These are phyloP conservation scores for Tremella yokohamensis DNA, from an alignment of 768 basidiomycete species.

Conservation along the genomic window DNA sequence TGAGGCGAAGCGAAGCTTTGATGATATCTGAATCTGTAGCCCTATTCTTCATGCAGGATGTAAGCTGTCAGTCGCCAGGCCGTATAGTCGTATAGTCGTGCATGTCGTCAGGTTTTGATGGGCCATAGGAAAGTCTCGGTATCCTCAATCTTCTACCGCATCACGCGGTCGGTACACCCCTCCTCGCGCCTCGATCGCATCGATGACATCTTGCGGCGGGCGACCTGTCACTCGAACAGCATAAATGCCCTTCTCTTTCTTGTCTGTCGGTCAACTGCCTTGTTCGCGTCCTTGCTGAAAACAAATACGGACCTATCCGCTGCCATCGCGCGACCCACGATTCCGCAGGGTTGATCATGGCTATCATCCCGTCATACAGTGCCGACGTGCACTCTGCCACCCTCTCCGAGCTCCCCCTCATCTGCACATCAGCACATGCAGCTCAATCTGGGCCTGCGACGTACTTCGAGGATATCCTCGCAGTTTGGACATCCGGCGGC, in stretches of 20 bases:
- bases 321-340: constrained; percentile 99
- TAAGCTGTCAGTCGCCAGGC: too few relatives aligned
- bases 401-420: constrained; percentile 80
- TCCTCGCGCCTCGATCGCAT: constrained; percentile 37
- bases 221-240: constrained; percentile 64
- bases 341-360: constrained; percentile 75
- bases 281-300: neutral
- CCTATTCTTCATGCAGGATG: too few relatives aligned
- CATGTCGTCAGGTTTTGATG: too few relatives aligned
- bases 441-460: constrained; percentile 28
- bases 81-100: too few relatives aligned
- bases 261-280: constrained; percentile 58
- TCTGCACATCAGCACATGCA: constrained; percentile 54
- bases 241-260: constrained; percentile 87
- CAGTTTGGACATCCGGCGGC: constrained; percentile 92
- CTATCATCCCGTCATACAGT: constrained; percentile 86
- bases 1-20: too few relatives aligned
- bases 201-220: constrained; percentile 43
- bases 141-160: constrained; percentile 33
- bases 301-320: constrained; percentile 67
- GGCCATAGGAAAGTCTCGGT: too few relatives aligned
- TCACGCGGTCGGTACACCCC: constrained; percentile 42
- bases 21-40: too few relatives aligned
- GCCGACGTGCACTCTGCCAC: constrained; percentile 83
- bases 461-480: constrained; percentile 86